Base-by-base conservation (phyloP, 768 basidiomycete species). In the Lactifluus hygrophoroides region DNA sequence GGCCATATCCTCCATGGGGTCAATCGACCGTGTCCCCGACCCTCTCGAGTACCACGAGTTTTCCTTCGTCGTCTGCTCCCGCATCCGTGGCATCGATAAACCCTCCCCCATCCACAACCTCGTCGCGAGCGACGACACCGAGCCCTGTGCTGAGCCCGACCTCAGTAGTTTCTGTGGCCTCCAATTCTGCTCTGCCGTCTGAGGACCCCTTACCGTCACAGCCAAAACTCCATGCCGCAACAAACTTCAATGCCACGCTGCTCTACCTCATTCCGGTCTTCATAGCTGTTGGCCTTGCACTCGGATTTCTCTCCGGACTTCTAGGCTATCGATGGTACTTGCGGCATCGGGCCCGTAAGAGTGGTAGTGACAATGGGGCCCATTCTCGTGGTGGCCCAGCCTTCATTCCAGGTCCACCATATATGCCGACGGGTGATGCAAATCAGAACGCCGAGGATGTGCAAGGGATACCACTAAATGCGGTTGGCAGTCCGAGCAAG, bases 1-100 rank as follows among this genome's bases (percentile, higher is more conserved):
- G 71, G 70, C 70, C 71, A 0, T 72, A 70, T 51, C 69, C 70
- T 0, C 50, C 70, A 1, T 69, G 67, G 66, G 61, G 66, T 4
- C 59, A 65, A 42, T 60, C 59, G 7, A 57, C 53, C n/a, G 34
- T 34, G 14, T 42, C 54, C 6, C 32, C 38, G 7, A 42, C 58
- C 5, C 52, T 45, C 21, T 40, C 57, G 11, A 30, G 25, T 21
- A 44, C 46, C 10, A 27, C 45, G 7, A 51, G 23, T 37, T 27
- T 37, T 13, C 38, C 42, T 28, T n/a, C 25, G 32, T 45, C 49
- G 10, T n/a, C 56, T 17, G 14, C 53, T 19, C 23, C 53, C 3
- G 40, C 32, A 28, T n/a, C n/a, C 2, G 40, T 28, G 34, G 14
- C 53, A 16, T 51, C 47, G 11, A 25, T 19, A 0, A 38, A 1